Evolutionary conservation across 2,329 filamentous ascomycete species (phyloP).

Genomic region (Phialophora macrospora): DNA sequence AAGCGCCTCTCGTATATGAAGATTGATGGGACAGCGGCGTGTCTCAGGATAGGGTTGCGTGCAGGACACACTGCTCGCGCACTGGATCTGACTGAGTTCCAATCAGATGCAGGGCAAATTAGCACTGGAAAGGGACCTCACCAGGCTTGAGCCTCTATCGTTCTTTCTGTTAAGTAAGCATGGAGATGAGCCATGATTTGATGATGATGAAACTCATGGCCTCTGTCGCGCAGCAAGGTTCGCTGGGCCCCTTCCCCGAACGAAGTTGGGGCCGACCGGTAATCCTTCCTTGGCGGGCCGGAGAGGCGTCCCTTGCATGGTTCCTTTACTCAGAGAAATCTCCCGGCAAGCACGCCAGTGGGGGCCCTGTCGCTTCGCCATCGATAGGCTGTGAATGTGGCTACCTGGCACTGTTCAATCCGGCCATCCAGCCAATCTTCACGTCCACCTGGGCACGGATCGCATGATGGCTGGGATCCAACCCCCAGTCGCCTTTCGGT

Average conservation of each 20-base stretch:
- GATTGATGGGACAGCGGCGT: slow-evolving; percentile 18
- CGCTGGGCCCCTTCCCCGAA: neutral
- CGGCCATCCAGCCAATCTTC: slow-evolving; percentile 14
- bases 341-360: slow-evolving; percentile 8
- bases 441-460: neutral
- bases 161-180: slow-evolving; percentile 10
- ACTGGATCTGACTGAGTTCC: slow-evolving; percentile 12
- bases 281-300: neutral
- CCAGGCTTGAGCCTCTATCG: slow-evolving; percentile 7
- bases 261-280: neutral
- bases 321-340: neutral
- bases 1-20: slow-evolving; percentile 11
- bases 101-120: slow-evolving; percentile 21
- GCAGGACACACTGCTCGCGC: slow-evolving; percentile 10
- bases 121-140: neutral
- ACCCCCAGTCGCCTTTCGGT: neutral
- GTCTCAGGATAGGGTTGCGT: slow-evolving; percentile 23
- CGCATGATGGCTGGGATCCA: neutral
- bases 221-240: slow-evolving; percentile 4
- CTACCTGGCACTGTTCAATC: slow-evolving; percentile 2
- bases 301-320: neutral
- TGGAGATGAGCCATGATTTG: slow-evolving; percentile 22
- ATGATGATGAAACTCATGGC: neutral
- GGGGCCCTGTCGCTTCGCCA: slow-evolving; percentile 11
- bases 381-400: slow-evolving; percentile 12